Evolutionary conservation across 2,329 filamentous ascomycete genomes (phyloP).

Genomic region (Colletotrichum aenigma): DNA sequence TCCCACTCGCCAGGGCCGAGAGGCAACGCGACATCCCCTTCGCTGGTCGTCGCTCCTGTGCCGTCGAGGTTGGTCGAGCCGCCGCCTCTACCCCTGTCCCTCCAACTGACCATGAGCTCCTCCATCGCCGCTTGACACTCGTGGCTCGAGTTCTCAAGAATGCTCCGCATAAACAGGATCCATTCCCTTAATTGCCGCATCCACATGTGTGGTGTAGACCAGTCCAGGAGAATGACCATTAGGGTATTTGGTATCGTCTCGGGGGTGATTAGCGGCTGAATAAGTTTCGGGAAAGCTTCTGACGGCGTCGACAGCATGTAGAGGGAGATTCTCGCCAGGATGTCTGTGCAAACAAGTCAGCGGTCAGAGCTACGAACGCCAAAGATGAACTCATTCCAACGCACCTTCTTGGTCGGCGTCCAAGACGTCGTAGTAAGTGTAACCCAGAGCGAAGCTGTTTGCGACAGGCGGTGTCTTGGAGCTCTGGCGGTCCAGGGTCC

Average conservation of each 20-base stretch:
- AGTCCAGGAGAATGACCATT: conserved; percentile 91
- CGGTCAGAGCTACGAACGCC: not conserved
- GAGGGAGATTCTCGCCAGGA: conserved; percentile 84
- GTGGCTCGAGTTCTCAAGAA: conserved; percentile 74
- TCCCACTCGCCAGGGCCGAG: conserved; percentile 92
- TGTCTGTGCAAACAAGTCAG: conserved; percentile 61
- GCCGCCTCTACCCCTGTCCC: conserved; percentile 73
- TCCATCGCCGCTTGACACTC: conserved; percentile 85
- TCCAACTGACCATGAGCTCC: conserved; percentile 81
- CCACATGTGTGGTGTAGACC: conserved; percentile 94
- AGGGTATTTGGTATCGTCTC: conserved; percentile 85
- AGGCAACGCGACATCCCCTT: conserved; percentile 74
- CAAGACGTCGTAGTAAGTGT: conserved; percentile 93
- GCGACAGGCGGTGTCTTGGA: conserved; percentile 77
- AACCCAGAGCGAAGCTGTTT: conserved; percentile 90
- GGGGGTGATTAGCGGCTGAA: conserved; percentile 83
- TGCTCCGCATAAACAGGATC: conserved; percentile 81
- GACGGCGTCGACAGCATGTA: conserved; percentile 89
- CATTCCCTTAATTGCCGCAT: conserved; percentile 86
- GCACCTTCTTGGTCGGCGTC: conserved; percentile 92
- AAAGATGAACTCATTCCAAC: conserved; percentile 13
- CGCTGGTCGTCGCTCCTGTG: conserved; percentile 60
- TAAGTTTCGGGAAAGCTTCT: conserved; percentile 78
- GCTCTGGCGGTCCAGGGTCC: conserved; percentile 58
- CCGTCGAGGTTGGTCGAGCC: conserved; percentile 67